Evolutionary conservation across 345 rosid genomes (phyloP).

Genomic region (Dovyalis caffra): DNA sequence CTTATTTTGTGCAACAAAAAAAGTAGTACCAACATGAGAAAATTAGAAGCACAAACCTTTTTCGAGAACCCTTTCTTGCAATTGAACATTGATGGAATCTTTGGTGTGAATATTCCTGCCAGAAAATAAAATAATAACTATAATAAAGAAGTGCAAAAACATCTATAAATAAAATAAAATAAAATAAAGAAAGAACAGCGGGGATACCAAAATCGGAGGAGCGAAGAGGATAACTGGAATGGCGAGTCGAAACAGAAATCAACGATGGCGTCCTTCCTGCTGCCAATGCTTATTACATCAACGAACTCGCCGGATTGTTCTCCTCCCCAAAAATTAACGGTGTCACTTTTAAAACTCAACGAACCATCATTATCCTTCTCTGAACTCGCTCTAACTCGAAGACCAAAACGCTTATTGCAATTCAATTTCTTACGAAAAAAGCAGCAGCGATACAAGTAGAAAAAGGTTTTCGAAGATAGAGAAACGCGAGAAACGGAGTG

Average conservation of each 20-base stretch:
- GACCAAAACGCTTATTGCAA: not conserved
- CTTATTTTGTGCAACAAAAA: not conserved
- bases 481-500: conserved; percentile 2
- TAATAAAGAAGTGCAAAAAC: not conserved
- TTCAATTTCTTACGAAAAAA: not conserved
- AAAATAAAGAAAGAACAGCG: not conserved
- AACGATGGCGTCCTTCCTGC: conserved; percentile 70
- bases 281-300: conserved; percentile 76
- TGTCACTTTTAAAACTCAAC: not conserved
- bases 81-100: conserved; percentile 45
- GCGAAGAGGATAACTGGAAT: conserved; percentile 43
- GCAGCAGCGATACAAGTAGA: not conserved
- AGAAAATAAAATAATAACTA: not conserved
- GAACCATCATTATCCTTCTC: conserved; percentile 9
- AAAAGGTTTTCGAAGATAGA: not conserved
- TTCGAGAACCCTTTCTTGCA: conserved; percentile 52
- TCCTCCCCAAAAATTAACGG: conserved; percentile 9
- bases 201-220: conserved; percentile 72
- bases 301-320: conserved; percentile 28
- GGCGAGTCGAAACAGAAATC: conserved; percentile 77
- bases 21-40: not conserved
- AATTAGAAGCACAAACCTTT: conserved; percentile 38
- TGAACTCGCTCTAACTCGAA: conserved; percentile 22
- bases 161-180: not conserved
- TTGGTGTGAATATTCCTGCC: conserved; percentile 58